phyloP scores from a whole-genome alignment of 148 eudicot species.

The Amaranthus cruentus region DNA sequence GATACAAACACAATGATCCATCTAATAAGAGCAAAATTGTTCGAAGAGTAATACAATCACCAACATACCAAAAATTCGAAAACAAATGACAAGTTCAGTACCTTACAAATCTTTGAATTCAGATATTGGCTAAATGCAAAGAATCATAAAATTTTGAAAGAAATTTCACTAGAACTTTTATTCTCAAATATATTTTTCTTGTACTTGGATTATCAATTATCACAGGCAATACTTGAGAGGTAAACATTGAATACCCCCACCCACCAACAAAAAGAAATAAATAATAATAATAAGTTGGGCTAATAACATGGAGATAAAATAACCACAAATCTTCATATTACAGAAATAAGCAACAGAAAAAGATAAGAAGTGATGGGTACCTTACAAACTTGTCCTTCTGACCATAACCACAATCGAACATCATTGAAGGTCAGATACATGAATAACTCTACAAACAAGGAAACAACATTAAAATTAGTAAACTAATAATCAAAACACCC shows the following conservation, averaged over 20 bases:
- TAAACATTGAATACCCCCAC: not conserved
- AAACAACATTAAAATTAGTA: conserved; percentile 16
- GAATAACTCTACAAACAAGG: conserved; percentile 21
- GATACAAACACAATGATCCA: not conserved
- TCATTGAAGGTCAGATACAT: conserved; percentile 25
- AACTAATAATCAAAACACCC: not conserved
- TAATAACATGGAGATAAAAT: not conserved
- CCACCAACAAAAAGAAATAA: not conserved
- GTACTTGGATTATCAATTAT: not conserved
- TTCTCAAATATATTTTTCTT: not conserved
- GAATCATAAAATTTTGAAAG: not conserved
- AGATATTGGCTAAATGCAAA: not conserved
- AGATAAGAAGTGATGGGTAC: conserved; percentile 12
- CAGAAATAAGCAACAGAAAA: not conserved
- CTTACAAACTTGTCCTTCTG: conserved; percentile 38
- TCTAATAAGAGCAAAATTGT: too few relatives aligned
- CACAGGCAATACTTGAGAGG: not conserved
- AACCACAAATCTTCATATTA: not conserved
- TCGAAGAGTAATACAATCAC: not conserved
- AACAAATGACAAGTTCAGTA: conserved; percentile 1
- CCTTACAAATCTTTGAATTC: not conserved
- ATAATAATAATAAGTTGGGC: not conserved
- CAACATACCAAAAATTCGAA: not conserved
- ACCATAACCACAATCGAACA: conserved; percentile 34
- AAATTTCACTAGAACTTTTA: not conserved